Conservation (phyloP, 2,329 filamentous ascomycete species). For the Didymellaceae sp. region DNA sequence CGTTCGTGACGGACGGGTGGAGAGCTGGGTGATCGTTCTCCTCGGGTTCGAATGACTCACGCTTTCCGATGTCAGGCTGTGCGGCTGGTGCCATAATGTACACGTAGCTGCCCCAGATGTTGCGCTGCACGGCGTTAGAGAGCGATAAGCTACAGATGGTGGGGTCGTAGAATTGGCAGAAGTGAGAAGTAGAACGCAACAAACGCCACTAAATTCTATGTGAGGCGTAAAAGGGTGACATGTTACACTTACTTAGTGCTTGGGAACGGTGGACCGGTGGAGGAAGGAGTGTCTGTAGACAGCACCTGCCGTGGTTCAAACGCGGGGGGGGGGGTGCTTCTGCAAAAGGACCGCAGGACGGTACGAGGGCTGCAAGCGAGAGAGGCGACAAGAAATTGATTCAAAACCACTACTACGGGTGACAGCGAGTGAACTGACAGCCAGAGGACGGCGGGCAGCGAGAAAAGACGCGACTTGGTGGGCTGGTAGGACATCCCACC, state of each 20-base stretch:
- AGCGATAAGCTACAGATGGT: constrained; percentile 15
- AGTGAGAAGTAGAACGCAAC: constrained; percentile 11
- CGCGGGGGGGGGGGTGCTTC: not conserved
- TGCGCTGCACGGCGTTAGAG: constrained; percentile 33
- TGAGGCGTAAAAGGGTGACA: not conserved
- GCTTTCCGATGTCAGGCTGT: constrained; percentile 20
- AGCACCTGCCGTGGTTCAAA: constrained; percentile 8
- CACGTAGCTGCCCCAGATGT: constrained; percentile 16
- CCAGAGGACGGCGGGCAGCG: constrained; percentile 8
- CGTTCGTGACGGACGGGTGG: constrained; percentile 45
- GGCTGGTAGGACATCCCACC: constrained; percentile 25
- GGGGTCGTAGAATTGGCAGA: constrained; percentile 13
- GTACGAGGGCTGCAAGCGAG: not conserved
- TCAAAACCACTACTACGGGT: constrained; percentile 1
- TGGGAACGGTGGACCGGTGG: constrained; percentile 4
- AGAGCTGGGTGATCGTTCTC: constrained; percentile 49
- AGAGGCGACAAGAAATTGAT: not conserved
- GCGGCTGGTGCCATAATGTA: constrained; percentile 36
- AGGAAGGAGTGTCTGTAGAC: constrained; percentile 16
- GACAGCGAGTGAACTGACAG: constrained; percentile 5
- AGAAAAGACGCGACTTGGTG: constrained; percentile 21
- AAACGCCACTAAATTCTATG: constrained; percentile 2
- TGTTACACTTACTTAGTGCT: constrained; percentile 22
- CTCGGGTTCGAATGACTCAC: constrained; percentile 34
- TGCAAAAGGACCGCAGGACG: not conserved